Conservation (phyloP, 805 yeast genomes). For the Yarrowia yakushimensis region DNA sequence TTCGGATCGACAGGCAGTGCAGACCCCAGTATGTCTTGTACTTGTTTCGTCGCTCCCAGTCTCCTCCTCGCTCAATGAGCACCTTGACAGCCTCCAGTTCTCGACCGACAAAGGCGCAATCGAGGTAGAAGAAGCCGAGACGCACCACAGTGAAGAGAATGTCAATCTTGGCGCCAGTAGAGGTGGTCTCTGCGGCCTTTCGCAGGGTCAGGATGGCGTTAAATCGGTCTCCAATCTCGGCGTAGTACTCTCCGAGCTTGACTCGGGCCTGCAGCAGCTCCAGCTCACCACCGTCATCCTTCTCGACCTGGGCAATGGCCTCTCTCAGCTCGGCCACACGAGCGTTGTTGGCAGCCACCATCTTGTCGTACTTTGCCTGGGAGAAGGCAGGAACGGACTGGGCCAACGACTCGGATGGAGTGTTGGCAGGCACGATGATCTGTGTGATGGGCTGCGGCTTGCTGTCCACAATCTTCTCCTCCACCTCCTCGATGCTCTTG, state of each 20-base stretch:
- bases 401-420: constrained; percentile 13
- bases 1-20: constrained; percentile 76
- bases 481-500: constrained; percentile 19
- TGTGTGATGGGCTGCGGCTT: constrained; percentile 23
- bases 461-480: constrained; percentile 6
- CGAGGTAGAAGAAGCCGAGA: constrained; percentile 85
- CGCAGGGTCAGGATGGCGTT: constrained; percentile 65
- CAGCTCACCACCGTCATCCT: constrained; percentile 80
- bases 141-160: constrained; percentile 75
- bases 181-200: constrained; percentile 76
- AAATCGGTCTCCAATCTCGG: constrained; percentile 74
- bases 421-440: constrained; percentile 17
- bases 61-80: constrained; percentile 94
- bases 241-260: constrained; percentile 82
- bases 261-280: constrained; percentile 75
- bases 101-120: constrained; percentile 62
- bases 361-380: constrained; percentile 49
- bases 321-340: constrained; percentile 49
- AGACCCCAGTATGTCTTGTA: constrained; percentile 89
- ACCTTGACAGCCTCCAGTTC: constrained; percentile 68
- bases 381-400: constrained; percentile 52
- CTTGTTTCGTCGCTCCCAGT: constrained; percentile 97
- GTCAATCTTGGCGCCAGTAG: constrained; percentile 89
- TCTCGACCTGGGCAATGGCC: constrained; percentile 50
- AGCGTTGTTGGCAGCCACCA: constrained; percentile 53